These are phyloP conservation scores for Alternaria ventricosa DNA, from an alignment of 2,329 filamentous ascomycete species.

Conservation along the genomic window DNA sequence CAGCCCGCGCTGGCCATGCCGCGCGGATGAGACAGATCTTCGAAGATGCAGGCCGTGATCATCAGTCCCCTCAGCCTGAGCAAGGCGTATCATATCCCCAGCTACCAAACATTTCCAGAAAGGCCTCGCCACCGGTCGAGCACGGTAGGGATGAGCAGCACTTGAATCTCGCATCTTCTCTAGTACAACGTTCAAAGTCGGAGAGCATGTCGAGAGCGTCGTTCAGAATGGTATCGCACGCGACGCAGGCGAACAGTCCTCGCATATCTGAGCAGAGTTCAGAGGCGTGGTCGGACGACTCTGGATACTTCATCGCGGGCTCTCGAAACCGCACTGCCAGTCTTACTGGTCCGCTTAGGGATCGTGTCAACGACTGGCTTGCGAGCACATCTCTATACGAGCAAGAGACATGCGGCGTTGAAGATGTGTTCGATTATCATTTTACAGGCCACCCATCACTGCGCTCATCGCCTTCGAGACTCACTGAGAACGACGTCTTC, in stretches of 20 bases:
- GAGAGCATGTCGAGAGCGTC: conserved; percentile 4
- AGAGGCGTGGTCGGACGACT: conserved; percentile 39
- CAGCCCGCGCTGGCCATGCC: conserved; percentile 37
- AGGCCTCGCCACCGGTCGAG: conserved; percentile 6
- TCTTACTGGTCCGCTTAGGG: conserved; percentile 2
- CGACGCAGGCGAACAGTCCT: background rate
- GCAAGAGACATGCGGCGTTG: background rate
- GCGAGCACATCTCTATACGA: conserved; percentile 2
- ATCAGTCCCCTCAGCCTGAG: background rate
- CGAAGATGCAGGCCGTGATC: conserved; percentile 19
- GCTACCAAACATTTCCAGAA: conserved; percentile 33
- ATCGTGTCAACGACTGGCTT: conserved; percentile 29
- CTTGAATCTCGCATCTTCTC: background rate
- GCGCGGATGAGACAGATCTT: conserved; percentile 41
- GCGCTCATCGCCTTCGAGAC: too few relatives aligned
- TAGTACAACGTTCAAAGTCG: background rate
- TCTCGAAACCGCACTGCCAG: background rate
- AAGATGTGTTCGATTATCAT: background rate
- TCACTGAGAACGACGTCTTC: too few relatives aligned
- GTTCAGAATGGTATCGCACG: background rate
- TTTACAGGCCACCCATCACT: too few relatives aligned
- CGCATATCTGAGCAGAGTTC: conserved; percentile 16
- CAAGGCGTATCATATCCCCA: conserved; percentile 24
- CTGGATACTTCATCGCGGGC: conserved; percentile 25
- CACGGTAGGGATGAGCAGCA: background rate